Base-by-base conservation (phyloP, 2,329 filamentous ascomycete species). In the Leptoxyphium fumago region DNA sequence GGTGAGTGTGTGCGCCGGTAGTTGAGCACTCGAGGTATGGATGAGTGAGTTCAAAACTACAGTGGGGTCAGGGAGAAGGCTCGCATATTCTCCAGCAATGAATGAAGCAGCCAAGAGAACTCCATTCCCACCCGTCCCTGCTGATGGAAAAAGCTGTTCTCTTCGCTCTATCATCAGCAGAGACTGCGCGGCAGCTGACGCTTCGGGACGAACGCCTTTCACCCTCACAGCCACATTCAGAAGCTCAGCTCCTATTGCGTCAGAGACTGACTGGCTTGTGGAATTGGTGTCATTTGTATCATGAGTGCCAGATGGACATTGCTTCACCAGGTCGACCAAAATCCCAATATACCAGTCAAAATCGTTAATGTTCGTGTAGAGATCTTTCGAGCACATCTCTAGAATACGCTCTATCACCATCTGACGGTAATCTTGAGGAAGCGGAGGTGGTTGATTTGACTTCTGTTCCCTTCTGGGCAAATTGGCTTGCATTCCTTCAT, bases 261-360 rank as follows among this genome's bases (percentile, higher is more conserved):
- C 75, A 0, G 82, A 80, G 8, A 85, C 69, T 44, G 68, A 65
- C 38, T 34, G 45, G 15, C 48, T 43, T 21, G 43, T 32, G 2
- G 49, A 36, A 15, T 46, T 41, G 1, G 64, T 60, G 11, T 36
- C 32, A 9, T 36, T 13, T 13, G 13, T 9, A 13, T 36, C 32
- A 5, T 36, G 32, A 15, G 32, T 15, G 11, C 32, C 32, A 68
- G 82, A 15, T 7, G 69, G 80, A 70, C 64, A 84, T 72, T 58
- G 66, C 39, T 81, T 78, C 36, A 95, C 78, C 11, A 98, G 73
- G 58, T 94, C 86, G 5, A 85, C 82, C 28, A 98, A 68, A 26
- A 94, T 77, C 52, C 91, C 84, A 51, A 96, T 82, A 61, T 96
- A 96, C 91, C 91, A 98, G 52, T 95, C 89, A 61, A 98, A 98